These are phyloP conservation scores for Tulasnella sp. DNA, from an alignment of 768 basidiomycete genomes.

Conservation along the genomic window DNA sequence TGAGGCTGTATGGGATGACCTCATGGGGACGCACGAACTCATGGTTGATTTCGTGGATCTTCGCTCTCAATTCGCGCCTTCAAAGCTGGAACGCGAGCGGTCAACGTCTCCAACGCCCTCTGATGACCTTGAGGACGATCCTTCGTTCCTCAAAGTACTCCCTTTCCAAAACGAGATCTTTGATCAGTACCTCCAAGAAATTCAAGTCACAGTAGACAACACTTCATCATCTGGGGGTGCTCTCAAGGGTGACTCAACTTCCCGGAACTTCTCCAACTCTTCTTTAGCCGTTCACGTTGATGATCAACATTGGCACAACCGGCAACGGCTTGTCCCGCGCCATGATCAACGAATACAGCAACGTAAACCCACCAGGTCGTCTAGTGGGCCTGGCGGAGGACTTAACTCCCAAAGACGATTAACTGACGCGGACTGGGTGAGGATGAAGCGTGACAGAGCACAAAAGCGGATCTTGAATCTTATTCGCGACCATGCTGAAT, in stretches of 20 bases:
- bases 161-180: slow-evolving; percentile 33
- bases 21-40: no score
- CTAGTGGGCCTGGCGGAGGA: neutral
- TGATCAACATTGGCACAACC: slow-evolving; percentile 48
- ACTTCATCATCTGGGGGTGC: neutral
- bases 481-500: slow-evolving; percentile 46
- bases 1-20: slow-evolving; percentile 24
- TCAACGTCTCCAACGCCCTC: no score
- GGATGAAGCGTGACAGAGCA: neutral
- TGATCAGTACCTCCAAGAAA: slow-evolving; percentile 29
- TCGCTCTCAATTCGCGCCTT: slow-evolving; percentile 20
- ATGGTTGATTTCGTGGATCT: slow-evolving; percentile 23
- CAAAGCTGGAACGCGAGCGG: neutral
- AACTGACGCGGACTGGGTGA: neutral
- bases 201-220: slow-evolving; percentile 23
- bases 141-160: slow-evolving; percentile 20
- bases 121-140: neutral
- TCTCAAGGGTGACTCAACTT: slow-evolving; percentile 8
- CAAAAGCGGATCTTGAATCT: slow-evolving; percentile 48
- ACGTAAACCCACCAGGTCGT: neutral
- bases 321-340: slow-evolving; percentile 31
- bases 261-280: slow-evolving; percentile 15
- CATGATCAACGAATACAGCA: neutral
- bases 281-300: slow-evolving; percentile 33
- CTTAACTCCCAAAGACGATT: neutral